These are phyloP conservation scores for Fonsecaea multimorphosa DNA, from an alignment of 2,329 filamentous ascomycete species.

Conservation along the genomic window DNA sequence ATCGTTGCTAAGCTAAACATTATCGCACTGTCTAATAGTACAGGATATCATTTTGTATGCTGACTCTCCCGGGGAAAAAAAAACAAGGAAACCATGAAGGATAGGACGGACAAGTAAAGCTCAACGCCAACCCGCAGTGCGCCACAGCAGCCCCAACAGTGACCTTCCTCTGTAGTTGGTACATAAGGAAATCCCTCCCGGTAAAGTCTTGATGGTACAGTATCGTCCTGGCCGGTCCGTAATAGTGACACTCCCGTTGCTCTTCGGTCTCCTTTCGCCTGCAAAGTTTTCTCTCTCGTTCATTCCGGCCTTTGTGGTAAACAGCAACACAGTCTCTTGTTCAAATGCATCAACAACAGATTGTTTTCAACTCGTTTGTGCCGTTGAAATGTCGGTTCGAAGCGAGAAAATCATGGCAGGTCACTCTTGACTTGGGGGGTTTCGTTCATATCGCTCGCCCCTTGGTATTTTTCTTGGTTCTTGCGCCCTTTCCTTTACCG, in stretches of 20 bases:
- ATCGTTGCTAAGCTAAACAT: not conserved
- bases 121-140: not conserved
- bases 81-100: not conserved
- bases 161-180: not conserved
- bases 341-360: not conserved
- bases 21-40: not conserved
- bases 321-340: not conserved
- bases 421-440: no score
- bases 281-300: no score
- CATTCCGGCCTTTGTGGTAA: not conserved
- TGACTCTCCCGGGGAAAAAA: not conserved
- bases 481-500: not conserved
- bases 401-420: not conserved
- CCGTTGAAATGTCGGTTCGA: not conserved
- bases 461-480: not conserved
- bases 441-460: not conserved
- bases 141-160: not conserved
- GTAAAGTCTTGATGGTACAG: not conserved
- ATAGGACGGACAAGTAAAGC: not conserved
- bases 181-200: not conserved
- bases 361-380: not conserved
- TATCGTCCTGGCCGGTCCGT: not conserved
- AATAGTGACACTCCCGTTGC: not conserved
- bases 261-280: not conserved
- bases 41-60: conserved; percentile 2